These are phyloP conservation scores for Chaetoceros muelleri DNA, from an alignment of 108 stramenopile species.

Conservation along the genomic window DNA sequence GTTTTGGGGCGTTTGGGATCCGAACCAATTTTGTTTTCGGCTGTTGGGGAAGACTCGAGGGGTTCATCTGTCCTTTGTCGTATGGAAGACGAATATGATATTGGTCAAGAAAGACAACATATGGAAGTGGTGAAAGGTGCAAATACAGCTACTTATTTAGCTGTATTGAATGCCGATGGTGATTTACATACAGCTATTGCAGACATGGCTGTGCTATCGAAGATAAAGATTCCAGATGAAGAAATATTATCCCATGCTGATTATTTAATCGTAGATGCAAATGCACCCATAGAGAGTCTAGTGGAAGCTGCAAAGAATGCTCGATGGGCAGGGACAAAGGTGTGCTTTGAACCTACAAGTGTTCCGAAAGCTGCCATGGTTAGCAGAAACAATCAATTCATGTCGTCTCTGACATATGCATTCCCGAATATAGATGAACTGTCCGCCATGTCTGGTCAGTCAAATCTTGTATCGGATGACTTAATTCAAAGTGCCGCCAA, in stretches of 20 bases:
- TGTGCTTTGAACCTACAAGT: conserved; percentile 63
- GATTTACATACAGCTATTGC: conserved; percentile 76
- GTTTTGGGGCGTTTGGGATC: conserved; percentile 42
- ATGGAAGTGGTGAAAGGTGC: conserved; percentile 12
- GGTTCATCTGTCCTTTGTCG: conserved; percentile 42
- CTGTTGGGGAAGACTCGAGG: conserved; percentile 55
- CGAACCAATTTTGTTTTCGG: conserved; percentile 46
- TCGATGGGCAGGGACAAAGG: conserved; percentile 17
- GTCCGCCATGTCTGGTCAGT: conserved; percentile 33
- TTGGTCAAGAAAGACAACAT: conserved; percentile 10
- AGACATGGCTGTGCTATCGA: conserved; percentile 57
- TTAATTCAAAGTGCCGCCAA: conserved; percentile 14
- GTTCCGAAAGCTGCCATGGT: conserved; percentile 35
- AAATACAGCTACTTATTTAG: conserved; percentile 68
- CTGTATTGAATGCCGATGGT: conserved; percentile 46
- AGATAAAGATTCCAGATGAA: conserved; percentile 28
- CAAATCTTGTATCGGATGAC: neutral
- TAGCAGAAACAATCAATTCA: conserved; percentile 16
- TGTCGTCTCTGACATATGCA: conserved; percentile 23
- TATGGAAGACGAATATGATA: conserved; percentile 30
- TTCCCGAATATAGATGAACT: conserved; percentile 60
- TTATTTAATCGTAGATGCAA: conserved; percentile 65
- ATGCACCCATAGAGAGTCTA: conserved; percentile 29
- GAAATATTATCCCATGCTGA: conserved; percentile 22
- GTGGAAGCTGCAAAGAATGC: conserved; percentile 25